These are phyloP conservation scores for Metschnikowia vanudenii DNA, from an alignment of 805 yeast species.

Conservation along the genomic window DNA sequence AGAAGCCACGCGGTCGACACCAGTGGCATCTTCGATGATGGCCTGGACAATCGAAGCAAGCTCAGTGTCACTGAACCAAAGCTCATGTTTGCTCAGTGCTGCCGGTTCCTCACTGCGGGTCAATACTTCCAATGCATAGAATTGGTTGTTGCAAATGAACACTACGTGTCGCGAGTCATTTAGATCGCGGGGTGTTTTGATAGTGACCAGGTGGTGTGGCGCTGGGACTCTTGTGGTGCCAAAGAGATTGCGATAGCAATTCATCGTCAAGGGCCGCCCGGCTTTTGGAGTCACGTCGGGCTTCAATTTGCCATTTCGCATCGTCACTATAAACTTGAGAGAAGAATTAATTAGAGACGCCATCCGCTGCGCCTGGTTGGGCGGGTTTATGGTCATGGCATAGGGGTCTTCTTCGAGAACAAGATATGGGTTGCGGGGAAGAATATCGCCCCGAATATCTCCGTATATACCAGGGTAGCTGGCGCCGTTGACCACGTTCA, in stretches of 20 bases:
- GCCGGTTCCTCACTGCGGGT: constrained; percentile 26
- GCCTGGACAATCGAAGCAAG: constrained; percentile 42
- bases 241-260: constrained; percentile 62
- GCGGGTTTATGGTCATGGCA: constrained; percentile 51
- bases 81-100: constrained; percentile 30
- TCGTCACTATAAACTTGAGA: constrained; percentile 60
- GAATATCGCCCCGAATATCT: constrained; percentile 59
- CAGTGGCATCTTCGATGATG: constrained; percentile 40
- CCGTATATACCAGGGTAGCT: constrained; percentile 60
- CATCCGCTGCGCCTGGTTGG: constrained; percentile 66
- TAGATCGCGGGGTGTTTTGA: constrained; percentile 31
- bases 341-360: constrained; percentile 66
- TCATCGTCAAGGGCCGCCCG: constrained; percentile 60
- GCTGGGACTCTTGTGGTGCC: constrained; percentile 61
- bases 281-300: constrained; percentile 57
- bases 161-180: constrained; percentile 50
- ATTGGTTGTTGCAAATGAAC: constrained; percentile 49
- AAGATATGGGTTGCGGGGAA: constrained; percentile 77
- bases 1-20: constrained; percentile 35
- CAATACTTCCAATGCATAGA: constrained; percentile 49
- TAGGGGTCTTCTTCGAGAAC: constrained; percentile 74
- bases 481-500: constrained; percentile 52
- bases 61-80: constrained; percentile 56
- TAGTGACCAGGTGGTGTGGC: constrained; percentile 34
- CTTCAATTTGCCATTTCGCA: constrained; percentile 51